Conservation (phyloP, 2,329 filamentous ascomycete species). For the Phialophora expanda region DNA sequence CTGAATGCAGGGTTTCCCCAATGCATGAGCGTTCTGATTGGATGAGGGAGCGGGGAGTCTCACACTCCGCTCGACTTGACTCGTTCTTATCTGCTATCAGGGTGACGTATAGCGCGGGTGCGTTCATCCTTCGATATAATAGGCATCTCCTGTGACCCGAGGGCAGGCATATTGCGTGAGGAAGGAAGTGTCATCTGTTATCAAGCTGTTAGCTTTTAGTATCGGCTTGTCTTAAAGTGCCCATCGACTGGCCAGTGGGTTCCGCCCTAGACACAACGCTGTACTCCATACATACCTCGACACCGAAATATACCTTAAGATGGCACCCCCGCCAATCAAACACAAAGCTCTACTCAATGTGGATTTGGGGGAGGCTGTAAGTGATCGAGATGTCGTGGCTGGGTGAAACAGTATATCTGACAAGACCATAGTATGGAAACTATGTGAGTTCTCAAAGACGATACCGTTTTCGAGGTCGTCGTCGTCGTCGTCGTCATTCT, state of each 20-base stretch:
- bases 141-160: neutral
- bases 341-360: conserved; percentile 58
- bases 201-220: neutral
- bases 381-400: conserved; percentile 9
- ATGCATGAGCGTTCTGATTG: neutral
- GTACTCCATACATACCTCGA: neutral
- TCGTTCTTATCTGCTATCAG: conserved; percentile 30
- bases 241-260: neutral
- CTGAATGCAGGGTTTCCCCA: conserved; percentile 17
- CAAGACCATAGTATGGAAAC: conserved; percentile 49
- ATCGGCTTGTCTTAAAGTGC: neutral
- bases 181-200: neutral
- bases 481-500: neutral
- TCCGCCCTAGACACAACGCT: neutral
- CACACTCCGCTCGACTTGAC: conserved; percentile 1
- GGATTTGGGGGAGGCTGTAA: conserved; percentile 54
- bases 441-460: conserved; percentile 39
- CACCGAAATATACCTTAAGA: conserved; percentile 9
- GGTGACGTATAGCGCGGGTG: conserved; percentile 23
- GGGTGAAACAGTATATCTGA: conserved; percentile 14
- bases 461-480: neutral
- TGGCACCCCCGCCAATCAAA: conserved; percentile 50
- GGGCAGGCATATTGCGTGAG: neutral
- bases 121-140: neutral
- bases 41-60: conserved; percentile 16